phyloP scores from a whole-genome alignment of 1,284 basidiomycete species.

The Hortiboletus rubellus region DNA sequence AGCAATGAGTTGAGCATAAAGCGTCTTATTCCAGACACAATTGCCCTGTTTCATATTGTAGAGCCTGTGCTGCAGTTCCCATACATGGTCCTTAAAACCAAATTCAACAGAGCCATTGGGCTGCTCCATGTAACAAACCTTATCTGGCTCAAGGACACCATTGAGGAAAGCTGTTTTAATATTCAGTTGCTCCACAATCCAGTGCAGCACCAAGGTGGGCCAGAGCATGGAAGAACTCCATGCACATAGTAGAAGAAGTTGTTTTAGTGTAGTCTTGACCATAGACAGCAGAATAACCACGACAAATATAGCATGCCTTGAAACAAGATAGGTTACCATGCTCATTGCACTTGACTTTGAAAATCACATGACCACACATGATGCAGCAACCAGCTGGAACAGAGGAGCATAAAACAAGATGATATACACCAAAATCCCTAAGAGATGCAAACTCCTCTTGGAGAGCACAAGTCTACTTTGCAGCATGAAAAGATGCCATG shows the following conservation, averaged over 20 bases:
- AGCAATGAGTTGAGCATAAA: neutral
- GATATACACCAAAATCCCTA: conserved; percentile 30
- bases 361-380: neutral
- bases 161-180: conserved; percentile 5
- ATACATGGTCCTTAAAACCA: neutral
- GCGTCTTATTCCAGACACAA: neutral
- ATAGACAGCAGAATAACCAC: neutral
- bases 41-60: neutral
- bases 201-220: neutral
- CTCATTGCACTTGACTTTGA: neutral
- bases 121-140: neutral
- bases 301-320: conserved; percentile 3
- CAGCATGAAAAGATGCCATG: conserved; percentile 16
- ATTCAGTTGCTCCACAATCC: conserved; percentile 4
- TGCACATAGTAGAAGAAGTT: neutral
- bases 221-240: conserved; percentile 3
- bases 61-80: neutral
- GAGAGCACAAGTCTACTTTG: conserved; percentile 24
- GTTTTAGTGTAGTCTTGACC: conserved; percentile 4
- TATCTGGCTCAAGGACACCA: neutral
- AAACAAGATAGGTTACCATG: neutral
- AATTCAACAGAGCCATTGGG: neutral
- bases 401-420: conserved; percentile 26
- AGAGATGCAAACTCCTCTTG: conserved; percentile 27
- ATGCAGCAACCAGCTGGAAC: neutral